Evolutionary conservation across 2,329 filamentous ascomycete species (phyloP).

Genomic region (Xylariales sp.): DNA sequence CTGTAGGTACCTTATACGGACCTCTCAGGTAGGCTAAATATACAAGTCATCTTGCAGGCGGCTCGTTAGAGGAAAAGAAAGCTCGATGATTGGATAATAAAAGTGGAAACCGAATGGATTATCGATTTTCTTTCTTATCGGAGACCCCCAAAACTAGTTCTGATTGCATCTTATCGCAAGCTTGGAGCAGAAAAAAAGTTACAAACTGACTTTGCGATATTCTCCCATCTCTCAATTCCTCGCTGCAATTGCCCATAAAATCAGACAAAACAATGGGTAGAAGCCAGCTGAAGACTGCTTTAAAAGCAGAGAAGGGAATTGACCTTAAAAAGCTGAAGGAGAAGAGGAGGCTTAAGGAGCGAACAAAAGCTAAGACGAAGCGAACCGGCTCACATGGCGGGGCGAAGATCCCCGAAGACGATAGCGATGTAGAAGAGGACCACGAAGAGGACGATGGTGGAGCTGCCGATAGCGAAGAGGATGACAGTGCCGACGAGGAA

Average conservation of each 20-base stretch:
- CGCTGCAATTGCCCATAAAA: slow-evolving; percentile 28
- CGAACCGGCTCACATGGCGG: slow-evolving; percentile 38
- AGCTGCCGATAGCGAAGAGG: slow-evolving; percentile 45
- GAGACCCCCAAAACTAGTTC: slow-evolving; percentile 28
- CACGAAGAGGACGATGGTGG: slow-evolving; percentile 41
- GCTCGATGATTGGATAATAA: slow-evolving; percentile 23
- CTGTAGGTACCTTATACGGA: not conserved
- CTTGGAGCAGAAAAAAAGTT: slow-evolving; percentile 35
- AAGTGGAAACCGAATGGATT: slow-evolving; percentile 17
- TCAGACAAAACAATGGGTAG: slow-evolving; percentile 43
- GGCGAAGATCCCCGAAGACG: slow-evolving; percentile 36
- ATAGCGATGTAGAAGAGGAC: slow-evolving; percentile 36
- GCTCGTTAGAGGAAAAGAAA: not conserved
- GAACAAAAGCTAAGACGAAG: slow-evolving; percentile 42
- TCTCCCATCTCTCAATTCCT: slow-evolving; percentile 10
- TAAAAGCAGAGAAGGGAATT: slow-evolving; percentile 47
- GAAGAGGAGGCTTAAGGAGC: slow-evolving; percentile 48
- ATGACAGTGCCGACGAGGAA: slow-evolving; percentile 44
- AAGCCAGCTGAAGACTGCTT: slow-evolving; percentile 47
- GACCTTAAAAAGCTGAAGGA: slow-evolving; percentile 49
- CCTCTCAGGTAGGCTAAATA: not conserved
- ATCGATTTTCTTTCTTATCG: slow-evolving; percentile 34
- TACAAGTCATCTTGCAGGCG: slow-evolving; percentile 16
- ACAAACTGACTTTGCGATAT: slow-evolving; percentile 6
- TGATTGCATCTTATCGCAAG: slow-evolving; percentile 27